Base-by-base conservation (phyloP, 1,284 basidiomycete genomes). In the Volvariella surrecta region DNA sequence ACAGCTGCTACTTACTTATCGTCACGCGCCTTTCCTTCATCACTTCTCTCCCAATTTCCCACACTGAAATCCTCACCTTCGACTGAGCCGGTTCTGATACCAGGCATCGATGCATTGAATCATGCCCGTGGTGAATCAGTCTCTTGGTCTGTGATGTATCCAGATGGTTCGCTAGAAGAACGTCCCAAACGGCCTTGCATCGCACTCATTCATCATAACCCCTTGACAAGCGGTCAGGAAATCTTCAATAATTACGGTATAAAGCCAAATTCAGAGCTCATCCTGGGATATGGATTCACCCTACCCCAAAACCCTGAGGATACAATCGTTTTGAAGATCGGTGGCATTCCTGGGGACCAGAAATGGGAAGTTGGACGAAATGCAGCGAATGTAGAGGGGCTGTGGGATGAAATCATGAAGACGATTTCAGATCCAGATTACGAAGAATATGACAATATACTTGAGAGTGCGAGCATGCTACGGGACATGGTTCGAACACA, bases 211-310 rank as follows among this genome's bases (percentile, higher is more conserved):
- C 59, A 74, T n/a, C 79, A 77, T 49, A 58, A 55, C 1, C 35
- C 67, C 0, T 62, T 68, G 1, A 49, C 50, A 1, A 48, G 61
- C 2, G 73, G 70, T 32, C 52, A 68, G 13, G 84, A 95, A 58
- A 64, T 92, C n/a, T 82, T 84, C 67, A 95, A 94, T 63, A 94
- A 93, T 57, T 90, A 90, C 55, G 89, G 88, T 0, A 72, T 76
- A 0, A 91, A 90, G 59, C 79, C 89, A 0, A 94, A 93, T 59
- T 74, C 89, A 18, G 88, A 92, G 58, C 73, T 95, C 22, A 76
- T 95, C 38, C 71, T 95, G 2, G 88, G 84, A 2, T 95, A 94
- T 56, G 91, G 91, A 1, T 96, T 95, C 60, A 76, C 85, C 1
- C 58, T 92, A 2, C 63, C 70, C 1, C 53, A 71, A 20, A 92